A percentile compares a stretch with the other conserved stretches of the same genome.
These are phyloP conservation scores for Diaporthe citrichinensis DNA, from an alignment of 2,329 filamentous ascomycete species.

Conservation along the genomic window DNA sequence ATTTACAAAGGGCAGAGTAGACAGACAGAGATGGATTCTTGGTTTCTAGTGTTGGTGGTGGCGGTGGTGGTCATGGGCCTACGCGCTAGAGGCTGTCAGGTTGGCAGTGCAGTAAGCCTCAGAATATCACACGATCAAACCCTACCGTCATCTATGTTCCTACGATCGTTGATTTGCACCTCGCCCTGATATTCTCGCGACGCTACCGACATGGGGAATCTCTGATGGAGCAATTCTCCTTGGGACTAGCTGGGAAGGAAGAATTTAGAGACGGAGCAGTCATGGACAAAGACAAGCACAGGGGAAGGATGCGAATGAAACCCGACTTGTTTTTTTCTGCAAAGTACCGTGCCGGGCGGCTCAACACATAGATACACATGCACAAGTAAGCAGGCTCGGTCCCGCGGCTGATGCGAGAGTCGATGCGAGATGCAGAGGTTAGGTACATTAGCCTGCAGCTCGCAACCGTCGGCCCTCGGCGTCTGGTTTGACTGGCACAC, in stretches of 20 bases:
- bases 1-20: neutral
- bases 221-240: too few species aligned
- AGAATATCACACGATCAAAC: constrained; percentile 9
- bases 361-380: neutral
- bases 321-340: neutral
- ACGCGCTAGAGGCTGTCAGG: constrained; percentile 9
- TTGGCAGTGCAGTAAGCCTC: constrained; percentile 9
- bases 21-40: neutral
- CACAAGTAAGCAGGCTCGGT: neutral
- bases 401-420: constrained; percentile 10
- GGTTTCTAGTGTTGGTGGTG: neutral
- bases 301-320: neutral
- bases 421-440: constrained; percentile 7
- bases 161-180: neutral
- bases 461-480: constrained; percentile 3
- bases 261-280: neutral
- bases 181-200: neutral
- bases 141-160: neutral
- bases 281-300: neutral
- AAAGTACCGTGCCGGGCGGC: neutral
- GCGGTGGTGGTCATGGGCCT: neutral
- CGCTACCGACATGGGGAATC: neutral
- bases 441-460: constrained; percentile 9
- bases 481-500: neutral
- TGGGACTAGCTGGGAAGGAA: neutral